These are phyloP conservation scores for Trypanosoma rangeli DNA, from an alignment of 208 protist species.

Conservation along the genomic window DNA sequence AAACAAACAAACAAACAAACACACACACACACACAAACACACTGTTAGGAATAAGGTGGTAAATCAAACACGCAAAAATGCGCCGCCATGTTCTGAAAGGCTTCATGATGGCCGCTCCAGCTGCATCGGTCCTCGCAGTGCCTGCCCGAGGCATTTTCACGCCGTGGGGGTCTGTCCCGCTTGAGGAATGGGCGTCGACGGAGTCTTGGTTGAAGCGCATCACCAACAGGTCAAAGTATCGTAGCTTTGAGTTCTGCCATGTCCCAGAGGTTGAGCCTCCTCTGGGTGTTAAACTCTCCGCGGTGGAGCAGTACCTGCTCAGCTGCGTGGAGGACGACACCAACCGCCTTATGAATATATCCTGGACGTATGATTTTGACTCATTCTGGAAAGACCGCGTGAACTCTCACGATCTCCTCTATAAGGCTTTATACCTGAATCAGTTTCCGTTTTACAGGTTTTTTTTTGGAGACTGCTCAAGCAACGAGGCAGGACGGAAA, in stretches of 20 bases:
- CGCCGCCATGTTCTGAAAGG: slow-evolving; percentile 30
- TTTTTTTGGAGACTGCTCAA: slow-evolving; percentile 75
- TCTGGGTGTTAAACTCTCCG: slow-evolving; percentile 47
- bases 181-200: slow-evolving; percentile 54
- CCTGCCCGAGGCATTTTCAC: slow-evolving; percentile 76
- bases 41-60: not conserved
- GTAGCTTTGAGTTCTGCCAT: slow-evolving; percentile 89
- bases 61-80: slow-evolving; percentile 23
- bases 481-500: slow-evolving; percentile 60
- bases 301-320: slow-evolving; percentile 78
- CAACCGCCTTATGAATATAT: slow-evolving; percentile 67
- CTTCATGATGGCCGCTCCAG: slow-evolving; percentile 12
- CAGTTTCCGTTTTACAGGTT: slow-evolving; percentile 59
- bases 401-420: slow-evolving; percentile 69
- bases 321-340: slow-evolving; percentile 86
- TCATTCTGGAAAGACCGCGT: slow-evolving; percentile 89
- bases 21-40: not conserved
- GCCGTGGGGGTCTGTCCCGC: slow-evolving; percentile 68
- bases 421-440: slow-evolving; percentile 63
- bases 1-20: not conserved
- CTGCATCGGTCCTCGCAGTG: slow-evolving; percentile 11
- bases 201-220: slow-evolving; percentile 81
- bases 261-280: slow-evolving; percentile 63
- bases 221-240: slow-evolving; percentile 66
- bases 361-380: slow-evolving; percentile 90